These are phyloP conservation scores for Thraustotheca clavata DNA, from an alignment of 352 stramenopile genomes.

Conservation along the genomic window DNA sequence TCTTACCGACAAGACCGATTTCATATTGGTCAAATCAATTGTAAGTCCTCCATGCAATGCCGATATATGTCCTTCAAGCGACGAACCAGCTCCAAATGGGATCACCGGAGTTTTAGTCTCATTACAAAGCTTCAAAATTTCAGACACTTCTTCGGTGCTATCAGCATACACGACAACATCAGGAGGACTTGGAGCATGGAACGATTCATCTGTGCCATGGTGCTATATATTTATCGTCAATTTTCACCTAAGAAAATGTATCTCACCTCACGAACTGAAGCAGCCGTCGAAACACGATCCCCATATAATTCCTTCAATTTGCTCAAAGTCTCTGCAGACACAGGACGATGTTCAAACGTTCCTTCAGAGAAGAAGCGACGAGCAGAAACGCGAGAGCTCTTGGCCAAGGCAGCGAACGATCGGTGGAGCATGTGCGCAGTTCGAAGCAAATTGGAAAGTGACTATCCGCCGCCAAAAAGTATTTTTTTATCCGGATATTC, in stretches of 20 bases:
- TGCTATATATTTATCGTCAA: constrained; percentile 32
- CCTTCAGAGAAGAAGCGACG: neutral
- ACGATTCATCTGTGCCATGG: constrained; percentile 88
- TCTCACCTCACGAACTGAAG: constrained; percentile 45
- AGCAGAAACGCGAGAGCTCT: neutral
- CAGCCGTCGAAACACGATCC: constrained; percentile 60
- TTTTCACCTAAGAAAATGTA: constrained; percentile 7
- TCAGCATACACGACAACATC: constrained; percentile 83
- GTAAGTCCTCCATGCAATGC: constrained; percentile 84
- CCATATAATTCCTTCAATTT: constrained; percentile 49
- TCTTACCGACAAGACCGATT: constrained; percentile 48
- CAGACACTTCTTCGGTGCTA: constrained; percentile 80
- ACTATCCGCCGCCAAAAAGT: no score
- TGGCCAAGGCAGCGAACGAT: neutral
- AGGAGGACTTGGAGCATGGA: constrained; percentile 77
- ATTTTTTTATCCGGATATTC: neutral
- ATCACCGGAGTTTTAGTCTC: constrained; percentile 85
- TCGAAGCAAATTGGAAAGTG: no score
- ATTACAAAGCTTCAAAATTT: constrained; percentile 87
- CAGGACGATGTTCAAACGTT: neutral
- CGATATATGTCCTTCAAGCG: constrained; percentile 95
- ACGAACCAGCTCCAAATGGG: constrained; percentile 89
- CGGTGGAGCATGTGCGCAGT: neutral
- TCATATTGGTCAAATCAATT: constrained; percentile 85
- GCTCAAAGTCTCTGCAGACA: constrained; percentile 32